A percentile compares a stretch with the other conserved stretches of the same genome.
Conservation (phyloP, 1,139 yeast species). For the Yamadazyma membranifaciens region DNA sequence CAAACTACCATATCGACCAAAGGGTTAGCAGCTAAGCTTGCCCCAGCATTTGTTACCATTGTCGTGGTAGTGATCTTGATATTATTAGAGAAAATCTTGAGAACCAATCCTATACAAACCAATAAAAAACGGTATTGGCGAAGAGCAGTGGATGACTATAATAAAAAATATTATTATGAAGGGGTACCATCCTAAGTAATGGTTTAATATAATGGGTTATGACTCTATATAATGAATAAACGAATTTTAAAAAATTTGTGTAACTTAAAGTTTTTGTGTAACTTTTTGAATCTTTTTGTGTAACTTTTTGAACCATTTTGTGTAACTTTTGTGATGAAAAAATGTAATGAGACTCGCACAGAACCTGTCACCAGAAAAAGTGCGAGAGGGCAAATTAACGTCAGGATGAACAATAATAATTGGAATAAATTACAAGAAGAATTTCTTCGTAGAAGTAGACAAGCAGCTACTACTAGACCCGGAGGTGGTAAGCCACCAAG, state of each 20-base stretch:
- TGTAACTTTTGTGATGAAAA: background rate
- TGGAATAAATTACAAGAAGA: constrained; percentile 71
- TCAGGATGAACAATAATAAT: constrained; percentile 49
- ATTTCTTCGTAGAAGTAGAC: constrained; percentile 48
- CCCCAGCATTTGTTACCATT: constrained; percentile 65
- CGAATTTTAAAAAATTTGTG: too few species aligned
- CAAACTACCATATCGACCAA: constrained; percentile 51
- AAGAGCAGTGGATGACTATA: constrained; percentile 31
- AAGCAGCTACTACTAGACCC: constrained; percentile 46
- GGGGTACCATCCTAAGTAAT: constrained; percentile 43
- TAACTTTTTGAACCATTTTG: background rate
- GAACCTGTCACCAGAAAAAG: background rate
- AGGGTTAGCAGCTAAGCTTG: constrained; percentile 60
- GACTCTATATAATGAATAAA: too few species aligned
- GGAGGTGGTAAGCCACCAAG: constrained; percentile 30
- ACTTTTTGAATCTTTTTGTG: background rate
- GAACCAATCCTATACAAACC: constrained; percentile 39
- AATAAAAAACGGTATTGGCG: constrained; percentile 45
- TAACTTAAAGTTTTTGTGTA: background rate
- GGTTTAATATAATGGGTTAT: too few species aligned
- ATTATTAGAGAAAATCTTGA: constrained; percentile 31
- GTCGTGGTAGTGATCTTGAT: constrained; percentile 45
- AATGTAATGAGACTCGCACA: background rate
- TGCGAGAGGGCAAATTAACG: constrained; percentile 2
- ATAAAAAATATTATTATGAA: constrained; percentile 39